Conservation (phyloP, 2,329 filamentous ascomycete genomes). For the Aschersonia sp. region DNA sequence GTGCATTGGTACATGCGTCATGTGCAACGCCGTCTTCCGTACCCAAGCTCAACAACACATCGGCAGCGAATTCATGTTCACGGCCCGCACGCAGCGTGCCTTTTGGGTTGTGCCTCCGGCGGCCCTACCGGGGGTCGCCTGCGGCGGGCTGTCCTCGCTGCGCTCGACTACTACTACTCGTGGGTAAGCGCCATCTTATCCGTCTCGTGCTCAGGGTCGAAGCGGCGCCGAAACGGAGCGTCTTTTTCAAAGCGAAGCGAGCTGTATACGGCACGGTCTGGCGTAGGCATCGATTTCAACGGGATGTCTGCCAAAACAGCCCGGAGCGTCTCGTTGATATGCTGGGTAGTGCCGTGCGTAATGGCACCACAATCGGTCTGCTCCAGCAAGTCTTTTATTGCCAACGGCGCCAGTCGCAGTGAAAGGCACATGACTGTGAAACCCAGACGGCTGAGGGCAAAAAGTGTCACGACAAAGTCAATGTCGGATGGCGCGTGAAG, state of each 20-base stretch:
- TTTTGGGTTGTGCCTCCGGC: too few relatives aligned
- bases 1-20: too few relatives aligned
- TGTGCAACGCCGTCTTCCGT: too few relatives aligned
- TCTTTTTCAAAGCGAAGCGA: background rate
- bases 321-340: background rate
- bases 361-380: background rate
- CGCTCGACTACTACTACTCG: too few relatives aligned
- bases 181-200: background rate
- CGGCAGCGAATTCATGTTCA: too few relatives aligned
- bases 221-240: background rate
- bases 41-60: too few relatives aligned
- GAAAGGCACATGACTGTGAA: constrained; percentile 1
- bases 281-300: background rate
- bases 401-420: background rate
- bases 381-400: background rate
- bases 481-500: constrained; percentile 47
- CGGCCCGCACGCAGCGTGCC: too few relatives aligned
- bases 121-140: too few relatives aligned
- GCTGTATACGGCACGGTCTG: background rate
- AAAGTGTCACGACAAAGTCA: constrained; percentile 6
- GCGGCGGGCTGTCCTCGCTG: too few relatives aligned
- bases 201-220: background rate
- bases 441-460: background rate
- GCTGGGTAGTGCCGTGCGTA: background rate
- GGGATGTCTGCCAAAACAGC: background rate